phyloP scores from a whole-genome alignment of 371 early-diverging fungal genomes.

The Mortierella sp. region DNA sequence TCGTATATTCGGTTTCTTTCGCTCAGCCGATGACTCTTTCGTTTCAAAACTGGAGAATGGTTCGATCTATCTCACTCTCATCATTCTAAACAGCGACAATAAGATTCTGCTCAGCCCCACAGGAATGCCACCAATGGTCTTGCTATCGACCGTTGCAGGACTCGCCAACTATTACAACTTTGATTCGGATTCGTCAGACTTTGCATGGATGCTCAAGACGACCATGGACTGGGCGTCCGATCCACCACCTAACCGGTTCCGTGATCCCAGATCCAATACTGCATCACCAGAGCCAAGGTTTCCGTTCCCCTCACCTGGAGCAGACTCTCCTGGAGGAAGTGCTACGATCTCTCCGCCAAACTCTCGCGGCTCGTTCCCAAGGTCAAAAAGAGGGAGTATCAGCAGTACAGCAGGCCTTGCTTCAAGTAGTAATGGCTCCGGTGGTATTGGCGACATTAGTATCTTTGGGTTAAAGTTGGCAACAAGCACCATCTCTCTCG shows the following conservation, averaged over 20 bases:
- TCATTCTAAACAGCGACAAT: slow-evolving; percentile 47
- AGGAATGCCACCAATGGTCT: slow-evolving; percentile 35
- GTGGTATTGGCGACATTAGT: not conserved
- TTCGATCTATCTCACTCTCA: slow-evolving; percentile 36
- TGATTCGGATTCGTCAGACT: slow-evolving; percentile 48
- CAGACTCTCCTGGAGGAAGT: not conserved
- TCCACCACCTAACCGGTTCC: slow-evolving; percentile 2
- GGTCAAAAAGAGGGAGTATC: slow-evolving; percentile 19
- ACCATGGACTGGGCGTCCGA: slow-evolving; percentile 46
- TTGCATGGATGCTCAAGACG: slow-evolving; percentile 52
- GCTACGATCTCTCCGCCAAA: slow-evolving; percentile 20
- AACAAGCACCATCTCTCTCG: slow-evolving; percentile 22
- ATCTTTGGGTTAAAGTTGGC: not conserved
- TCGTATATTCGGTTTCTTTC: slow-evolving; percentile 40
- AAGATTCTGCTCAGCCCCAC: slow-evolving; percentile 41
- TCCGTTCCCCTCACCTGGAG: not conserved
- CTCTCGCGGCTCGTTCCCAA: slow-evolving; percentile 20
- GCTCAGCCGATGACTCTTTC: slow-evolving; percentile 37
- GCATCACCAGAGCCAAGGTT: slow-evolving; percentile 14
- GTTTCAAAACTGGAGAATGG: slow-evolving; percentile 43
- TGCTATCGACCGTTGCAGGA: slow-evolving; percentile 29
- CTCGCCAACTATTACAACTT: slow-evolving; percentile 45
- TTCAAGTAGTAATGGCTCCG: not conserved
- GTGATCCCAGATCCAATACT: not conserved
- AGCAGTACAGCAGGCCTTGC: slow-evolving; percentile 12